Evolutionary conservation across 2,329 filamentous ascomycete species (phyloP), one percentile per base, ranked within the genome.

Genomic region (Diaporthe eres): DNA sequence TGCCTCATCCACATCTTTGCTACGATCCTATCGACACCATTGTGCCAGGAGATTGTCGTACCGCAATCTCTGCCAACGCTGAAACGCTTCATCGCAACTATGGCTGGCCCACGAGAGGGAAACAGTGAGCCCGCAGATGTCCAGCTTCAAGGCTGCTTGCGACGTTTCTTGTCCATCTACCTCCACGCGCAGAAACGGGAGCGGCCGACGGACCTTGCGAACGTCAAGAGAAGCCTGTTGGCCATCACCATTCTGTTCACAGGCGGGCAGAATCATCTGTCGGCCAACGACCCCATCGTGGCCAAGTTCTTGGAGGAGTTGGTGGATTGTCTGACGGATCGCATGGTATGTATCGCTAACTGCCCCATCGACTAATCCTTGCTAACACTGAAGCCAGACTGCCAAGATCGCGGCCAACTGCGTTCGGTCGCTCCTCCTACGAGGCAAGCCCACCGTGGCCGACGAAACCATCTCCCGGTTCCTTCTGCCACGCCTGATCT

Each of bases 1-100:
- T 98, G 96, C 81, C 98, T 98, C 79, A 91, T 99, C 68, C 96
- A 99, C 86, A 98, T 98, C 74, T 98, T 98, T 82, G 94, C 95
- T 72, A 98, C 95, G 0, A 97, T 98, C 75, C 90, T 99, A 17
- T 94, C 94, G 19, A 98, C 95, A 0, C 93, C 94, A 0, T 89
- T 92, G 15, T 98, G 96, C 81, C 97, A 99, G 84, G 91, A 94
- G 37, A 90, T 95, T 51, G 95, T 98, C 44, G 93, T 98, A 1
- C 96, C 97, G 0, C 94, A 97, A 84, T 93, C 95, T 3, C 89
- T 99, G 22, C 95, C 97, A 0, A 97, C 96, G 55, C 92, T 99
- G 83, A 96, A 97, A 83, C 92, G 96, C 42, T 99, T 99, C 83
- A 90, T 98, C 77, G 91, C 91, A 60, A 94, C 92, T 80, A 93